Evolutionary conservation across 345 rosid species (phyloP).

Genomic region (Erucastrum elatum): DNA sequence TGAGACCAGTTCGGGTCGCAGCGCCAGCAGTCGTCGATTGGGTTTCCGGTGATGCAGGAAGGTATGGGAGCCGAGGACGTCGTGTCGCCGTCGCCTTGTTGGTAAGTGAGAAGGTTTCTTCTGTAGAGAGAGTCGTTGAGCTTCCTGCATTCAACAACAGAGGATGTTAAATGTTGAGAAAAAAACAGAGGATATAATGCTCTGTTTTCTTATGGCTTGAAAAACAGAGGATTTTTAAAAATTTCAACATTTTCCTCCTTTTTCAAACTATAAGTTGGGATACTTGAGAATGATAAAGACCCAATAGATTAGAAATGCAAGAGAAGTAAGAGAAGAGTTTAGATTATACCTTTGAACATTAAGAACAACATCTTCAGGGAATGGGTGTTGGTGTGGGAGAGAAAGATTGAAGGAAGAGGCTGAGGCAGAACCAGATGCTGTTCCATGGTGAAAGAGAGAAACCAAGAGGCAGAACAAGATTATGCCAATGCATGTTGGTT

Average conservation of each 20-base stretch:
- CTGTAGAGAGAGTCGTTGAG: conserved; percentile 47
- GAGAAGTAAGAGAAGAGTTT: background rate
- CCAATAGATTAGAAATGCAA: background rate
- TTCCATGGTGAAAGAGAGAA: conserved; percentile 26
- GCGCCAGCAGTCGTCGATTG: conserved; percentile 87
- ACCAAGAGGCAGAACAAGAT: conserved; percentile 38
- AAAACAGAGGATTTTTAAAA: conserved; percentile 5
- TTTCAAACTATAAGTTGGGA: background rate
- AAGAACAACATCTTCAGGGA: conserved; percentile 57
- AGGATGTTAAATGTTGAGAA: background rate
- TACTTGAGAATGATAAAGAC: conserved; percentile 8
- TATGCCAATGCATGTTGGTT: conserved; percentile 40
- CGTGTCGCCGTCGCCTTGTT: conserved; percentile 35
- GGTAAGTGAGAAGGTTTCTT: conserved; percentile 40
- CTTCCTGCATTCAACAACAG: conserved; percentile 36
- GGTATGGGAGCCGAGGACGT: conserved; percentile 18
- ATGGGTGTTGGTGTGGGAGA: conserved; percentile 63
- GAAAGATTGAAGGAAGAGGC: conserved; percentile 43
- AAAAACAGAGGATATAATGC: conserved; percentile 28
- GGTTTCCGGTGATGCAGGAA: conserved; percentile 68
- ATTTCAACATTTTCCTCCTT: background rate
- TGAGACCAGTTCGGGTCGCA: conserved; percentile 71
- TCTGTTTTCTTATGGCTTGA: conserved; percentile 30
- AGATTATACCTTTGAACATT: conserved; percentile 54
- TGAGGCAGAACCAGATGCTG: conserved; percentile 10